These are phyloP conservation scores for Bjerkandera adusta DNA, from an alignment of 1,284 basidiomycete genomes.

Conservation along the genomic window DNA sequence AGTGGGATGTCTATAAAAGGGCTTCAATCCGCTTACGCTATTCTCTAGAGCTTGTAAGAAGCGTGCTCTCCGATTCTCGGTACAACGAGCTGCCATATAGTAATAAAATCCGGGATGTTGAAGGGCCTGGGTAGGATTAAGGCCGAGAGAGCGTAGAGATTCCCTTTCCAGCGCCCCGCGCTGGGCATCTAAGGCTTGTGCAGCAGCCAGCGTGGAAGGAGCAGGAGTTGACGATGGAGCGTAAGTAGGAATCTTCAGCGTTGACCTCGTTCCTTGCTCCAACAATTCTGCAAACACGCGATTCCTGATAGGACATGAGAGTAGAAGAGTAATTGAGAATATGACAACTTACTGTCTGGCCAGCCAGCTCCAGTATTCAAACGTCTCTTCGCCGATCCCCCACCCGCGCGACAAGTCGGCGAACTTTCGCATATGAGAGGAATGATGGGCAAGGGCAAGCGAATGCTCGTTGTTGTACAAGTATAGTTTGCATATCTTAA, in stretches of 20 bases:
- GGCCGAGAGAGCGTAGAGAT: conserved; percentile 49
- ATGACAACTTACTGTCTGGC: conserved; percentile 77
- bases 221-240: conserved; percentile 26
- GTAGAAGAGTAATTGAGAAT: not conserved
- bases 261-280: conserved; percentile 73
- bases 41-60: conserved; percentile 60
- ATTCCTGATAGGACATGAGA: conserved; percentile 48
- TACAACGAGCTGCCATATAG: conserved; percentile 83
- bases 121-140: conserved; percentile 71
- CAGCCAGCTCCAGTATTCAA: conserved; percentile 97
- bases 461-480: conserved; percentile 85
- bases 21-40: conserved; percentile 45
- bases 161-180: conserved; percentile 45
- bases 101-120: conserved; percentile 93
- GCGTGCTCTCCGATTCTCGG: conserved; percentile 67
- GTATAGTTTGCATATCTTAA: conserved; percentile 89
- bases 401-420: conserved; percentile 88
- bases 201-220: conserved; percentile 27
- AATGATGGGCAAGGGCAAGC: conserved; percentile 78
- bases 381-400: conserved; percentile 97
- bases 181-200: conserved; percentile 30
- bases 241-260: conserved; percentile 64
- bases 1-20: not conserved
- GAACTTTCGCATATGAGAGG: conserved; percentile 82
- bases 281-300: conserved; percentile 86